Conservation (phyloP, 2,329 filamentous ascomycete species). For the Talaromyces funiculosus region DNA sequence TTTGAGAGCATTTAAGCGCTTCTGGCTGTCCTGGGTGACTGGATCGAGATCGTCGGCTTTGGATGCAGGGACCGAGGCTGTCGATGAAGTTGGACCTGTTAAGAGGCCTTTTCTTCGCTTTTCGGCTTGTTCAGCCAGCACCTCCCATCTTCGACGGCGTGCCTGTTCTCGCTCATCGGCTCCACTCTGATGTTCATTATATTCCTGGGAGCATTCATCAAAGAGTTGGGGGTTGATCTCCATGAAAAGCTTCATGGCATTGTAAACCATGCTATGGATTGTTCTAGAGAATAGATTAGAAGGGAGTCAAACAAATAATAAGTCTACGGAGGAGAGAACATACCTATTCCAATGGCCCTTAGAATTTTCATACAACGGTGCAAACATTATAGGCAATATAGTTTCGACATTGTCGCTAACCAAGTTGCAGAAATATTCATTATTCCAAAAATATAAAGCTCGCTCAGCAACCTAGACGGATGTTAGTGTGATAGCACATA, state of each 20-base stretch:
- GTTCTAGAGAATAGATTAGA: slow-evolving; percentile 56
- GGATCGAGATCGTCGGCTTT: slow-evolving; percentile 68
- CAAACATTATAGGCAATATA: slow-evolving; percentile 98
- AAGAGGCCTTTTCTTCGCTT: slow-evolving; percentile 52
- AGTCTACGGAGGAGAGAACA: too few species aligned
- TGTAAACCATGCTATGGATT: slow-evolving; percentile 99
- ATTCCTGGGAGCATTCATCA: slow-evolving; percentile 97
- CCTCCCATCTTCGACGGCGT: slow-evolving; percentile 84
- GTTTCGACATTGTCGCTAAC: slow-evolving; percentile 99
- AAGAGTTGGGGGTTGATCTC: slow-evolving; percentile 98
- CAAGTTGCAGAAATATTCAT: slow-evolving; percentile 98
- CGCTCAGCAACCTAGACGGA: slow-evolving; percentile 72
- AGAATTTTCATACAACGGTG: slow-evolving; percentile 94
- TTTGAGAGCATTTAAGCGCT: slow-evolving; percentile 82
- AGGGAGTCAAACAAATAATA: too few species aligned
- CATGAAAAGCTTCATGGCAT: slow-evolving; percentile 99
- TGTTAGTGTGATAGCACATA: slow-evolving; percentile 13
- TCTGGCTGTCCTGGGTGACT: slow-evolving; percentile 74
- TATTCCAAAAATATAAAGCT: slow-evolving; percentile 99
- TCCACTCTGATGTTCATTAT: slow-evolving; percentile 91
- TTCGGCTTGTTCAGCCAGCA: slow-evolving; percentile 73
- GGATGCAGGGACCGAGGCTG: slow-evolving; percentile 20
- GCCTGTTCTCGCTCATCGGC: slow-evolving; percentile 76
- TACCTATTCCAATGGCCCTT: slow-evolving; percentile 88
- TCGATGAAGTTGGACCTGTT: slow-evolving; percentile 31